Conservation (phyloP, 352 stramenopile species). For the Phytophthora meadii region DNA sequence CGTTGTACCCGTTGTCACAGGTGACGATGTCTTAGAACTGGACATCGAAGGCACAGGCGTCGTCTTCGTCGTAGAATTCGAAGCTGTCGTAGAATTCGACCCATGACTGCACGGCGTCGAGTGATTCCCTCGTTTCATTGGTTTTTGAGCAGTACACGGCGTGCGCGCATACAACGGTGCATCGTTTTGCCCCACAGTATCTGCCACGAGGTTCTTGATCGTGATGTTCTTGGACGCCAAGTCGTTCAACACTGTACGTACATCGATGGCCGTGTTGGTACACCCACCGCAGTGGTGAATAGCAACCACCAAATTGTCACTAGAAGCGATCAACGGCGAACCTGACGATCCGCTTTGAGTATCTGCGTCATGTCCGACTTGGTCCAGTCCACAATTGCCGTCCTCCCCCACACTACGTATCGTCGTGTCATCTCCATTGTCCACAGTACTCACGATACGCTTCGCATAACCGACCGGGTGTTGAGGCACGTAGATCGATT, state of each 20-base stretch:
- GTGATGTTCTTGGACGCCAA: constrained; percentile 43
- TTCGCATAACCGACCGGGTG: constrained; percentile 59
- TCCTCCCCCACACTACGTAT: constrained; percentile 40
- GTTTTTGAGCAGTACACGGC: constrained; percentile 18
- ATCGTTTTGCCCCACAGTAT: constrained; percentile 9
- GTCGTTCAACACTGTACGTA: constrained; percentile 47
- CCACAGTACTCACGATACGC: constrained; percentile 52
- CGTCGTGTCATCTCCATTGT: constrained; percentile 32
- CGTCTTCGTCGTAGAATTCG: constrained; percentile 2
- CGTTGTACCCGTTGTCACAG: not conserved
- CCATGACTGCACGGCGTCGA: constrained; percentile 8
- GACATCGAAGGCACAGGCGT: not conserved
- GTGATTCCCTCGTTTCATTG: constrained; percentile 12
- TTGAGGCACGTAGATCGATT: constrained; percentile 72
- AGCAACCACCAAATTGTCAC: constrained; percentile 57
- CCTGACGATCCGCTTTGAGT: constrained; percentile 57
- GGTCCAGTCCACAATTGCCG: constrained; percentile 41
- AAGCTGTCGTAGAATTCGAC: constrained; percentile 2
- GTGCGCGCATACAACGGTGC: constrained; percentile 29
- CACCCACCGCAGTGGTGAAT: constrained; percentile 69
- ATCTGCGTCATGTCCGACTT: constrained; percentile 56
- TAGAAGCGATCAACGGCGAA: constrained; percentile 46
- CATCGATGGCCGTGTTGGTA: constrained; percentile 50
- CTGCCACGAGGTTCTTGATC: constrained; percentile 42
- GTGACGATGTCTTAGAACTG: not conserved